phyloP scores from a whole-genome alignment of 108 stramenopile genomes.

The Fistulifera pelliculosa region DNA sequence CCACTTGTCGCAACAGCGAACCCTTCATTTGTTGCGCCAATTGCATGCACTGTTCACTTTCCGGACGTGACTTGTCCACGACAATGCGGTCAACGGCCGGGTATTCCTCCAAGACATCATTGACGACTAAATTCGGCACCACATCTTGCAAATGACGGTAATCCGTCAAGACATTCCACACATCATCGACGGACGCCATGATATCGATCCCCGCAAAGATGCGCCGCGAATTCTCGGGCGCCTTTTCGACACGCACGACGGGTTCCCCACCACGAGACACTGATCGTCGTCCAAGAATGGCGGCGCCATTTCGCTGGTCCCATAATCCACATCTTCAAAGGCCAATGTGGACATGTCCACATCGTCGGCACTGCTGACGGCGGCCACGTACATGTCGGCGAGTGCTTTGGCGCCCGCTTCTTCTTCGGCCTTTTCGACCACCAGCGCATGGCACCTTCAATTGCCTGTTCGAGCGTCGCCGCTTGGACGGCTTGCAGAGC shows the following conservation, averaged over 20 bases:
- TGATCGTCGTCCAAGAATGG: slow-evolving; percentile 70
- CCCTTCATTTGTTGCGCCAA: slow-evolving; percentile 59
- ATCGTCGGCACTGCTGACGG: slow-evolving; percentile 6
- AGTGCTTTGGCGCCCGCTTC: slow-evolving; percentile 18
- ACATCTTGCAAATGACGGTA: slow-evolving; percentile 71
- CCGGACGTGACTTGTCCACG: slow-evolving; percentile 12
- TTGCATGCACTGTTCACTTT: slow-evolving; percentile 46
- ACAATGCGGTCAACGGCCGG: slow-evolving; percentile 18
- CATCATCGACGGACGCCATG: slow-evolving; percentile 60
- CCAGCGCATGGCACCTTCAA: slow-evolving; percentile 17
- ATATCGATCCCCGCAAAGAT: slow-evolving; percentile 90
- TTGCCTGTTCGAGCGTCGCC: slow-evolving; percentile 24
- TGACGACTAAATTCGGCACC: slow-evolving; percentile 76
- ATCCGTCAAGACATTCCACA: slow-evolving; percentile 77
- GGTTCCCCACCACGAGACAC: slow-evolving; percentile 81
- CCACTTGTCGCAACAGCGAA: slow-evolving; percentile 67
- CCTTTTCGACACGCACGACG: slow-evolving; percentile 75
- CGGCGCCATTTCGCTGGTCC: slow-evolving; percentile 64
- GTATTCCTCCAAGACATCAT: slow-evolving; percentile 62
- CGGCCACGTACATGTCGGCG: slow-evolving; percentile 5
- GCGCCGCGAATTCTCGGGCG: slow-evolving; percentile 80
- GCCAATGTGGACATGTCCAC: slow-evolving; percentile 39
- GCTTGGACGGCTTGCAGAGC: slow-evolving; percentile 30
- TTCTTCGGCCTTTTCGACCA: slow-evolving; percentile 16
- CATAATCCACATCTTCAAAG: slow-evolving; percentile 71